Base-by-base conservation (phyloP, 345 rosid species). In the Acer campestre region DNA sequence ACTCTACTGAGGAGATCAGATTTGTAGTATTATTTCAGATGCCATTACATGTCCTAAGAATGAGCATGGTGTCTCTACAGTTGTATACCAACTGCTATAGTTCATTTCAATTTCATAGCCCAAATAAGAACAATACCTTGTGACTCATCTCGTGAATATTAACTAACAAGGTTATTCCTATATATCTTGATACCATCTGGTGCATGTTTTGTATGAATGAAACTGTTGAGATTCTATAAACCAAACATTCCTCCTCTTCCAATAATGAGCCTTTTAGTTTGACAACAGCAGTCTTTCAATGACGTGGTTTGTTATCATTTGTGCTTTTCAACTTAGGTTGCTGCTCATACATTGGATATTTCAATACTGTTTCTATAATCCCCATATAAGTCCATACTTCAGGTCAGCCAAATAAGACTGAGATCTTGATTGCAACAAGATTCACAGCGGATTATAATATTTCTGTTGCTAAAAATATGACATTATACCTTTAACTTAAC, bases 221-320 rank as follows among this genome's bases (percentile, higher is more conserved):
- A 51, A 27, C 9, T 25, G 10, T 29, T 3, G 48, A 31, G 48
- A 29, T 18, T 74, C 61, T 65, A 3, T 63, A 49, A 48, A 17
- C 59, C 56, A 17, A 63, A 74, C 2, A 25, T 58, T 23, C 16
- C 40, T 10, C 3, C 25, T 27, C 25, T 3, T 46, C 31, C 3
- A 3, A 46, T 25, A 18, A 18, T 4, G 12, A 11, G 77, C 44
- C 59, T 10, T 27, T 61, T 61, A 46, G 64, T 64, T 63, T 46
- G 29, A 48, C 29, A 2, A 11, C 2, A 48, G 17, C 4, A 23
- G 27, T 61, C 44, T 42, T 61, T 61, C 17, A 61, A 44, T 61
- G 35, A 61, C 27, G 58, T 22, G 59, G 58, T 46, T 40, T 63
- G 29, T 27, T 62, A 74, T 62, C 67, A 20, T 73, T 38, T 23